phyloP scores from a whole-genome alignment of 345 rosid species.

The Brassica juncea region DNA sequence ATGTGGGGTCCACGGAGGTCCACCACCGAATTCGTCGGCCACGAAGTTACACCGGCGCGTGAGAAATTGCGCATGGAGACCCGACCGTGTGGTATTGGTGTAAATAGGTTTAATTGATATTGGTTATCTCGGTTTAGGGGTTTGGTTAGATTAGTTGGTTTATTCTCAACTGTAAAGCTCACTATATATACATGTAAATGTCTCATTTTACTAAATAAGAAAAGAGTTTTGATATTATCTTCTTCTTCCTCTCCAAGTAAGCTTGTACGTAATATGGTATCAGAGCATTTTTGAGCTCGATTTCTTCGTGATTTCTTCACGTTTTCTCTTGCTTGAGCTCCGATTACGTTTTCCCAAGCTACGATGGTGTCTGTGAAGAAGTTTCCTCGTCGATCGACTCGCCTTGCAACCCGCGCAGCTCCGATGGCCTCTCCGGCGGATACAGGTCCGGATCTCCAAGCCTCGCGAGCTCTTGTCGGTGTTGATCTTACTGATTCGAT shows the following conservation, averaged over 20 bases:
- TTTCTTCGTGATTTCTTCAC: background rate
- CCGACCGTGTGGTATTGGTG: slow-evolving; percentile 2
- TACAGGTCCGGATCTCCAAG: background rate
- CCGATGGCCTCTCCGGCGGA: background rate
- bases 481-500: background rate
- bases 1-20: slow-evolving; percentile 24
- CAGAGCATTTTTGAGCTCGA: background rate
- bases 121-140: too few relatives aligned
- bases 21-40: slow-evolving; percentile 34
- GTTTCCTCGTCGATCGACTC: background rate
- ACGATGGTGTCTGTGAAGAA: background rate
- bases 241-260: too few relatives aligned
- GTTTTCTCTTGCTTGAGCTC: background rate
- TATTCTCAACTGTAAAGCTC: too few relatives aligned
- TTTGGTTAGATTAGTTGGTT: too few relatives aligned
- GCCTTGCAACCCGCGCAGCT: background rate
- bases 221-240: too few relatives aligned
- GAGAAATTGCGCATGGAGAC: background rate
- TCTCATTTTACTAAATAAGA: too few relatives aligned
- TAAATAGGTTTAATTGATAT: too few relatives aligned
- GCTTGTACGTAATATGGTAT: background rate
- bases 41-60: slow-evolving; percentile 37
- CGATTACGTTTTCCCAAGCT: background rate
- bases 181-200: too few relatives aligned
- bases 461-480: background rate